These are phyloP conservation scores for Pelargonium australe DNA, from an alignment of 441 rosid species.

Conservation along the genomic window DNA sequence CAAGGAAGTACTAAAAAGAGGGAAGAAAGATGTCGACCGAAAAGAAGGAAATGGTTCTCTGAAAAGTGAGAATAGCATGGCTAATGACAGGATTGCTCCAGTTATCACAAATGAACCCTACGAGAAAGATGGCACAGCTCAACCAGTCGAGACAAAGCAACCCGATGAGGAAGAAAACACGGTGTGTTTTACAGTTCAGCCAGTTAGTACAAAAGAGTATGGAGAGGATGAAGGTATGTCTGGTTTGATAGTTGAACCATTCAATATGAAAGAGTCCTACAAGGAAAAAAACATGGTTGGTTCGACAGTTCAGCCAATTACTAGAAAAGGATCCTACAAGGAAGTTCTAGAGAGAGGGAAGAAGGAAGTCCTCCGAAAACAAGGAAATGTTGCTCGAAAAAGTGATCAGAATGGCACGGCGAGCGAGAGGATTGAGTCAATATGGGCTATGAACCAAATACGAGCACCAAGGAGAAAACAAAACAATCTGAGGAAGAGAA, in stretches of 20 bases:
- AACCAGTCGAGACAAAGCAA: not conserved
- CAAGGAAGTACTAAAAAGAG: constrained; percentile 44
- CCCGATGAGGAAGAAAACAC: not conserved
- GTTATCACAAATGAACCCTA: not conserved
- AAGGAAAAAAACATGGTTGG: not conserved
- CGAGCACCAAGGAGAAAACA: not conserved
- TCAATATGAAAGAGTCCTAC: not conserved
- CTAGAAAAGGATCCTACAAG: constrained; percentile 27
- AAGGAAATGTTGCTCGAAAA: not conserved
- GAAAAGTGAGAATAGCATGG: not conserved
- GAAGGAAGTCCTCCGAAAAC: constrained; percentile 13
- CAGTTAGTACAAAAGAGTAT: not conserved
- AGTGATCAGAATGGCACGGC: not conserved
- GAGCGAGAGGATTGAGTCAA: constrained; percentile 38
- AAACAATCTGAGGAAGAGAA: constrained; percentile 18
- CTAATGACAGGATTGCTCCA: not conserved
- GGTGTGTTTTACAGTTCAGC: not conserved
- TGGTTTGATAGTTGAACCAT: not conserved
- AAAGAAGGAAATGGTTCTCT: not conserved
- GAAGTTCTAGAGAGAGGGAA: constrained; percentile 43
- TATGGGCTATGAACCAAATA: constrained; percentile 39
- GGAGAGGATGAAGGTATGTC: not conserved
- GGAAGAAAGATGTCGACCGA: constrained; percentile 19
- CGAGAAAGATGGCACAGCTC: not conserved
- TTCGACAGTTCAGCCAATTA: not conserved